These are phyloP conservation scores for Boletus eberwhitei DNA, from an alignment of 768 basidiomycete species.

Conservation along the genomic window DNA sequence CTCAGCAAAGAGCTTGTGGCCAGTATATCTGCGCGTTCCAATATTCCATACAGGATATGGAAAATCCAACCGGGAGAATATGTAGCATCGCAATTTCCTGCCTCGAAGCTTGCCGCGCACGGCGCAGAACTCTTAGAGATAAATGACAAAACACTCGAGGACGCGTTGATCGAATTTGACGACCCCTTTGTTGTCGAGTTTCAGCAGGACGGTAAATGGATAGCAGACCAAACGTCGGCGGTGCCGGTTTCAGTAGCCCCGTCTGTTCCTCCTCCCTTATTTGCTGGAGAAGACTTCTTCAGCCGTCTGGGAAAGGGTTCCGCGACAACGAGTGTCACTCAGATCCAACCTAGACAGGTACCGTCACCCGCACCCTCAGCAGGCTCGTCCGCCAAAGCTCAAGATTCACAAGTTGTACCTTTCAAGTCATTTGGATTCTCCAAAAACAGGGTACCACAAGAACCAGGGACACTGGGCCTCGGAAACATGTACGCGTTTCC, in stretches of 20 bases:
- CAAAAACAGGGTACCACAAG: constrained; percentile 40
- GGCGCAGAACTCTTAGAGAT: constrained; percentile 41
- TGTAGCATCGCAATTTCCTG: constrained; percentile 29
- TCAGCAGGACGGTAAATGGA: constrained; percentile 56
- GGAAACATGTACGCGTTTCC: constrained; percentile 72
- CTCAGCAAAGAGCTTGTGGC: constrained; percentile 42
- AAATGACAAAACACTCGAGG: constrained; percentile 52
- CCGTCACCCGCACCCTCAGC: constrained; percentile 21
- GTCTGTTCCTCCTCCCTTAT: constrained; percentile 46
- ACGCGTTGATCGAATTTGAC: constrained; percentile 52
- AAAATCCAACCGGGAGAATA: constrained; percentile 42
- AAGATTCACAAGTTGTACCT: constrained; percentile 25
- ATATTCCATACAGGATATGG: constrained; percentile 60
- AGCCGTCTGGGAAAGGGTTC: constrained; percentile 35
- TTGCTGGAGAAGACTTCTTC: constrained; percentile 58
- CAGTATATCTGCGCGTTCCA: constrained; percentile 31
- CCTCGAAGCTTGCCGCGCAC: constrained; percentile 22
- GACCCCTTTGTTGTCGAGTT: constrained; percentile 81
- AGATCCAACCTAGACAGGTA: constrained; percentile 23
- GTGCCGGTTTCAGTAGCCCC: constrained; percentile 5
- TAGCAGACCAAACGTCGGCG: constrained; percentile 37
- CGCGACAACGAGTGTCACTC: constrained; percentile 22
- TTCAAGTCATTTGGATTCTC: constrained; percentile 35
- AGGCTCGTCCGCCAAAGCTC: constrained; percentile 21
- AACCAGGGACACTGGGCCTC: constrained; percentile 81